phyloP scores from a whole-genome alignment of 768 basidiomycete species.

The Suillus lakei region DNA sequence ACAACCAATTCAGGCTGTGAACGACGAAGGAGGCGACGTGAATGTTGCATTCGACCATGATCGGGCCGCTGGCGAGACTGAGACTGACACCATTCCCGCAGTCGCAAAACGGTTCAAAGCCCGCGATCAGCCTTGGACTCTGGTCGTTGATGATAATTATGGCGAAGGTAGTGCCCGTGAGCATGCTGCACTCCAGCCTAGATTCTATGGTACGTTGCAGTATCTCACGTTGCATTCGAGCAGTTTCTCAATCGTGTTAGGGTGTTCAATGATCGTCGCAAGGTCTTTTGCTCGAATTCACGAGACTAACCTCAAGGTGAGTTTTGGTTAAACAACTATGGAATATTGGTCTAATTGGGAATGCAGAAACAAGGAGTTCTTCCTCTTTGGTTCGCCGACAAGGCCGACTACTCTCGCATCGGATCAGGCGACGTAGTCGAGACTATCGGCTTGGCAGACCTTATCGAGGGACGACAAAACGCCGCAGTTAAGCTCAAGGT shows the following conservation, averaged over 20 bases:
- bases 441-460: conserved; percentile 79
- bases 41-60: conserved; percentile 89
- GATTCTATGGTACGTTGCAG: conserved; percentile 74
- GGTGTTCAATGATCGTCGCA: conserved; percentile 86
- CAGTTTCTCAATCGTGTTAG: conserved; percentile 38
- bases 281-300: conserved; percentile 98
- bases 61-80: conserved; percentile 44
- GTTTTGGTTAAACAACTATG: conserved; percentile 14
- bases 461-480: conserved; percentile 52
- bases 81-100: conserved; percentile 83
- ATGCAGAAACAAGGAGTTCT: conserved; percentile 94
- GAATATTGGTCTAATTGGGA: conserved; percentile 10
- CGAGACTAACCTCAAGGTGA: conserved; percentile 93
- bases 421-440: conserved; percentile 81
- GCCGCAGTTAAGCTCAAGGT: conserved; percentile 61
- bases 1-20: conserved; percentile 65
- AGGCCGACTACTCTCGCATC: conserved; percentile 84
- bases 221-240: conserved; percentile 1
- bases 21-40: conserved; percentile 93
- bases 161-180: conserved; percentile 98
- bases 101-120: conserved; percentile 90
- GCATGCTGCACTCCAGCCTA: conserved; percentile 95
- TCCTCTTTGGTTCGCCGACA: conserved; percentile 92
- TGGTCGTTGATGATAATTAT: conserved; percentile 96
- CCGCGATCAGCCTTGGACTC: conserved; percentile 85